Conservation (phyloP, 805 yeast species). For the Teunomyces aglyptinius region DNA sequence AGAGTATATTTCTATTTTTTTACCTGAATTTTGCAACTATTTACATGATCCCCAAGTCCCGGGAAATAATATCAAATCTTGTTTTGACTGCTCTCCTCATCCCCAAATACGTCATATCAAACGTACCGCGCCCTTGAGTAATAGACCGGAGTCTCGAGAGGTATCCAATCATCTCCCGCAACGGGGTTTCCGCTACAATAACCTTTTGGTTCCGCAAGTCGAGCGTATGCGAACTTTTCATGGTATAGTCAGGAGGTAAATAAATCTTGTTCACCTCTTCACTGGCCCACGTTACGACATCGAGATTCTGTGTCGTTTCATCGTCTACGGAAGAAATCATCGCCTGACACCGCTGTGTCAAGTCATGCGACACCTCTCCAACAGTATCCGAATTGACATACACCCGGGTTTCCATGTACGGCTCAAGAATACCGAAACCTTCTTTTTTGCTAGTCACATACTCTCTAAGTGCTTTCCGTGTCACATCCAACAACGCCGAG, state of each 20-base stretch:
- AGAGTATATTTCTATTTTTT: background rate
- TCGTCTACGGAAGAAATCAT: constrained; percentile 71
- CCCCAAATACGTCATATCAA: constrained; percentile 72
- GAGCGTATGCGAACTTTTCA: constrained; percentile 21
- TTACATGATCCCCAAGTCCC: constrained; percentile 13
- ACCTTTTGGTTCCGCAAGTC: constrained; percentile 46
- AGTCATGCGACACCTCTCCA: constrained; percentile 82
- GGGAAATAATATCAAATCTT: constrained; percentile 29
- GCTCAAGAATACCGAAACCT: constrained; percentile 69
- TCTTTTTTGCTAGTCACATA: constrained; percentile 19
- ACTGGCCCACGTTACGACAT: constrained; percentile 45
- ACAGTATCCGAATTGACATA: constrained; percentile 66
- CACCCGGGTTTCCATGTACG: constrained; percentile 76
- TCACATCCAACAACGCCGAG: constrained; percentile 39
- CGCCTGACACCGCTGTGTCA: constrained; percentile 77
- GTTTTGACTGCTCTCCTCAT: constrained; percentile 67
- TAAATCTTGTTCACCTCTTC: constrained; percentile 62
- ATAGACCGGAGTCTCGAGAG: constrained; percentile 71
- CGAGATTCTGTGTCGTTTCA: constrained; percentile 39
- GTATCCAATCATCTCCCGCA: constrained; percentile 89
- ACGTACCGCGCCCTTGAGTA: constrained; percentile 87
- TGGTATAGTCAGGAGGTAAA: constrained; percentile 75
- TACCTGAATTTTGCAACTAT: background rate
- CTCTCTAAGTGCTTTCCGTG: constrained; percentile 33
- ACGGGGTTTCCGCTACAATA: constrained; percentile 78